These are phyloP conservation scores for Candida cerambycidarum DNA, from an alignment of 805 yeast species.

Conservation along the genomic window DNA sequence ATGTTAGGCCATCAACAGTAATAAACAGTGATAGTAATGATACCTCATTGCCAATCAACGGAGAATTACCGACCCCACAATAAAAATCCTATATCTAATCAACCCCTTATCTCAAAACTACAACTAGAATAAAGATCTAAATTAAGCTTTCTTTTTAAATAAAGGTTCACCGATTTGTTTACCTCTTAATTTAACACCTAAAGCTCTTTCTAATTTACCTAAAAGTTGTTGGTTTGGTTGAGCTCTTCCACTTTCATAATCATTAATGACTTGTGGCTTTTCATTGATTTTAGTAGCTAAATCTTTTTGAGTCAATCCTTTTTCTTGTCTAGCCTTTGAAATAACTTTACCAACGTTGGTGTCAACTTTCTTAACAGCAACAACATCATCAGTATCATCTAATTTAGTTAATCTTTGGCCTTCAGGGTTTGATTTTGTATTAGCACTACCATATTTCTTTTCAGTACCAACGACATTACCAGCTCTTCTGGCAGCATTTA, in stretches of 20 bases:
- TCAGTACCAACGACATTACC: slow-evolving; percentile 90
- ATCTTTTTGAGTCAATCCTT: slow-evolving; percentile 90
- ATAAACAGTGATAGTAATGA: too few species aligned
- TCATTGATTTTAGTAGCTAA: slow-evolving; percentile 94
- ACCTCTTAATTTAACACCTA: slow-evolving; percentile 95
- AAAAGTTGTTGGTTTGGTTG: slow-evolving; percentile 94
- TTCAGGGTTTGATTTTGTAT: slow-evolving; percentile 69
- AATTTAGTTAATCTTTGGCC: slow-evolving; percentile 94
- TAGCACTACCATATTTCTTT: slow-evolving; percentile 76
- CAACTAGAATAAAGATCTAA: too few species aligned
- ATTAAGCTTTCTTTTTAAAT: slow-evolving; percentile 51
- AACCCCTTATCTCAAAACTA: too few species aligned
- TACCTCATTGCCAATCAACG: too few species aligned
- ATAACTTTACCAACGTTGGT: slow-evolving; percentile 84
- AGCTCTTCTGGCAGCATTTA: slow-evolving; percentile 91
- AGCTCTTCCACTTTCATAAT: slow-evolving; percentile 96
- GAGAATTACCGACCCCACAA: too few species aligned
- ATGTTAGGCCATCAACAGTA: too few species aligned
- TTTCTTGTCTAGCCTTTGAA: slow-evolving; percentile 80
- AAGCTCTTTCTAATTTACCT: slow-evolving; percentile 87
- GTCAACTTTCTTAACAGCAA: slow-evolving; percentile 87
- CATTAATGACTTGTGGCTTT: slow-evolving; percentile 92
- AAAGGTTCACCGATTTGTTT: slow-evolving; percentile 92
- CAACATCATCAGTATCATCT: slow-evolving; percentile 91
- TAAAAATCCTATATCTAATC: too few species aligned